Conservation (phyloP, 2,329 filamentous ascomycete genomes). For the Exophiala oligosperma region DNA sequence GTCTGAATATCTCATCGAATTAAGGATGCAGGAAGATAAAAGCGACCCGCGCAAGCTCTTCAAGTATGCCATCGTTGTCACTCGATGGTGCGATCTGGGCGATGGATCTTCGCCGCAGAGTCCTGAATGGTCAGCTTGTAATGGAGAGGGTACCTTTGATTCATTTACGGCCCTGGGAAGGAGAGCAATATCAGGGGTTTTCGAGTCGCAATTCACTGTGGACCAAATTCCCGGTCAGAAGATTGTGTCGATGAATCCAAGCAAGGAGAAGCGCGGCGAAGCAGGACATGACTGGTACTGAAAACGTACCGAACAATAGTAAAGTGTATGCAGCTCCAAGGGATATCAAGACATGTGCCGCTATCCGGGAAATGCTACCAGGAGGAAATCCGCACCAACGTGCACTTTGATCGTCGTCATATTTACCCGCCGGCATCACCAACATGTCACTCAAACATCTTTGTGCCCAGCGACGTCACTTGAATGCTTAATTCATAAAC, state of each 20-base stretch:
- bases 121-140: constrained; percentile 59
- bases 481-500: no score
- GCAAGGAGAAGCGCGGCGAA: constrained; percentile 54
- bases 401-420: no score
- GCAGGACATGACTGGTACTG: constrained; percentile 61
- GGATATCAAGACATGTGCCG: neutral
- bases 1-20: constrained; percentile 62
- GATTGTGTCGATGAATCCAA: constrained; percentile 60
- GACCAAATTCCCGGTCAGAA: constrained; percentile 58
- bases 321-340: neutral
- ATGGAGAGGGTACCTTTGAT: constrained; percentile 51
- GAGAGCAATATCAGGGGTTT: constrained; percentile 58
- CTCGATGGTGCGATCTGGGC: constrained; percentile 63
- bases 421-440: no score
- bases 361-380: neutral
- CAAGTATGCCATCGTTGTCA: constrained; percentile 61
- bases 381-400: no score
- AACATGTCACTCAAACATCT: no score
- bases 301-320: constrained; percentile 18
- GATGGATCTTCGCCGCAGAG: constrained; percentile 52
- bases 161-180: constrained; percentile 56
- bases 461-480: no score
- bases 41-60: constrained; percentile 48
- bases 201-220: constrained; percentile 57
- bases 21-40: constrained; percentile 60